A percentile compares a stretch with the other conserved stretches of the same genome.
These are phyloP conservation scores for Coniferiporia sulphurascens DNA, from an alignment of 1,284 basidiomycete species.

Conservation along the genomic window DNA sequence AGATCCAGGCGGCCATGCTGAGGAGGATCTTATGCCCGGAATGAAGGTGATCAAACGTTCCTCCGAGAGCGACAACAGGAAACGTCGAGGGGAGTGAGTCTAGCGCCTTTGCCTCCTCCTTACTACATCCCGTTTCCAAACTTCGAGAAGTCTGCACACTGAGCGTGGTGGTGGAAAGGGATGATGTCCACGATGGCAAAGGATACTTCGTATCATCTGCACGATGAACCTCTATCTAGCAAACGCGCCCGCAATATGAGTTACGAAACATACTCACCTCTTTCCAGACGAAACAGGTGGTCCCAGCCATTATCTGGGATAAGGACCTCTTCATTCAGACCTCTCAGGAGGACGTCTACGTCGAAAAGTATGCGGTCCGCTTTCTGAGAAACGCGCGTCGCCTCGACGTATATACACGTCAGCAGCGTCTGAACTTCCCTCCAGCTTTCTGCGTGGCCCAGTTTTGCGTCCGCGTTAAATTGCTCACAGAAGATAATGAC, in stretches of 20 bases:
- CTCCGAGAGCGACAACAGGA: conserved; percentile 59
- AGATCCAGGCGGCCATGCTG: conserved; percentile 84
- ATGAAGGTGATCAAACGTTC: conserved; percentile 97
- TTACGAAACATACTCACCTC: conserved; percentile 21
- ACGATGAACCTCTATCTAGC: background rate
- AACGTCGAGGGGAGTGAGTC: conserved; percentile 24
- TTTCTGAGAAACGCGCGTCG: conserved; percentile 63
- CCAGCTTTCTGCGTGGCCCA: conserved; percentile 51
- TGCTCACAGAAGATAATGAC: conserved; percentile 58
- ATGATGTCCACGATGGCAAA: conserved; percentile 11
- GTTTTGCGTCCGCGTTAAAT: conserved; percentile 36
- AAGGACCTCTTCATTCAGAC: conserved; percentile 38
- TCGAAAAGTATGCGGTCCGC: conserved; percentile 62
- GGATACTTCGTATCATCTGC: conserved; percentile 9
- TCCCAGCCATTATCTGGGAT: conserved; percentile 28
- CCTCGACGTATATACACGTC: conserved; percentile 71
- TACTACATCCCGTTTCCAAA: background rate
- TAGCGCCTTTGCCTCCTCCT: conserved; percentile 2
- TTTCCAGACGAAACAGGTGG: conserved; percentile 21
- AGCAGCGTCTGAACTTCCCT: conserved; percentile 59
- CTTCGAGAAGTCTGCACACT: conserved; percentile 10
- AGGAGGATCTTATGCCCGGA: conserved; percentile 97
- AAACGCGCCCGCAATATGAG: background rate
- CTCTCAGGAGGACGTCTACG: conserved; percentile 61
- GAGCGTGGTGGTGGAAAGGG: conserved; percentile 5